Percentiles rank a stretch among this genome's conserved stretches.
Evolutionary conservation across 257 asterid genomes (phyloP).

Genomic region (Penstemon eatonii): DNA sequence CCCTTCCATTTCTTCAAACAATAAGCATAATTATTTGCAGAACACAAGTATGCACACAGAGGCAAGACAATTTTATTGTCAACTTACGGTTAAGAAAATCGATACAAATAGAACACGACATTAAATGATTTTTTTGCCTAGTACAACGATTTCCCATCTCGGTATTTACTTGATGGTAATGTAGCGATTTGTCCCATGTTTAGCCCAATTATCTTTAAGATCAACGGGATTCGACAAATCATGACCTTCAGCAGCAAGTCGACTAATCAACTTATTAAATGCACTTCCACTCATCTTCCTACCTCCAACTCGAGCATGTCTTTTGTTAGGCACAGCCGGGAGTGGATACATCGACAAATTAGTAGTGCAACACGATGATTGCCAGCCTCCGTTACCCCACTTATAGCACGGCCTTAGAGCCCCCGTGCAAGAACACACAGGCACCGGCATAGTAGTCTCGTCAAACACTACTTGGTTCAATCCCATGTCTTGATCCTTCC

Average conservation of each 20-base stretch:
- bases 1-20: neutral
- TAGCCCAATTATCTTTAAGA: constrained; percentile 93
- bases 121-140: neutral
- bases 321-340: constrained; percentile 90
- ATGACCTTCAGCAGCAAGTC: constrained; percentile 85
- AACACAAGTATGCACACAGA: neutral
- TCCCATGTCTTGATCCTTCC: constrained; percentile 94
- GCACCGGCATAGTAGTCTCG: constrained; percentile 90
- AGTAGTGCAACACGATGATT: constrained; percentile 88
- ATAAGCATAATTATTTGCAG: neutral
- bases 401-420: constrained; percentile 84
- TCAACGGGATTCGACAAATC: constrained; percentile 84
- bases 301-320: constrained; percentile 95
- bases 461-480: constrained; percentile 89
- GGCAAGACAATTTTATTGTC: neutral
- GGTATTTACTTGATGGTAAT: constrained; percentile 76
- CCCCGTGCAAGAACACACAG: constrained; percentile 95
- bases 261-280: constrained; percentile 81
- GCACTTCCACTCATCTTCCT: constrained; percentile 98
- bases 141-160: constrained; percentile 8
- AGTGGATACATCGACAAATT: constrained; percentile 84
- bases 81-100: neutral
- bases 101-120: constrained; percentile 2
- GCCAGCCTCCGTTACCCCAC: constrained; percentile 99
- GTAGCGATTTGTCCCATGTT: constrained; percentile 96